Percentiles rank a stretch among this genome's conserved stretches.
Evolutionary conservation across 805 yeast genomes (phyloP).

Genomic region (Sungouiozyma ichnusensis): DNA sequence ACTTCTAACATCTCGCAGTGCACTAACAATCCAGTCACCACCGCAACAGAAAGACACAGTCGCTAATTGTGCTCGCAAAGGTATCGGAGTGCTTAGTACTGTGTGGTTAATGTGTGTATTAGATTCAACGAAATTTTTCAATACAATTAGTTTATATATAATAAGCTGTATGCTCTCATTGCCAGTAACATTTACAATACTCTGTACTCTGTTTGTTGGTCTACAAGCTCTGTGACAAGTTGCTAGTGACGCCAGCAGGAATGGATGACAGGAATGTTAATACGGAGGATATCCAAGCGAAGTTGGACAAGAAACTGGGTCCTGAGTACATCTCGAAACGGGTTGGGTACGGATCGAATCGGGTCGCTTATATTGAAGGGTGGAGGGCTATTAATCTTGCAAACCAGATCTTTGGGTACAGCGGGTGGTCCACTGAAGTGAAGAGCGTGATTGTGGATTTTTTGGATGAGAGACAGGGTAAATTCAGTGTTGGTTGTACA

Average conservation of each 20-base stretch:
- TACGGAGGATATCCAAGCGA: conserved; percentile 28
- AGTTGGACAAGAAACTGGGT: conserved; percentile 43
- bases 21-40: background rate
- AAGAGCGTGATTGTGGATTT: conserved; percentile 57
- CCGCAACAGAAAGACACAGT: no score
- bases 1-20: background rate
- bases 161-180: no score
- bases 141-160: no score
- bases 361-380: conserved; percentile 69
- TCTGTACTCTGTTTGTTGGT: no score
- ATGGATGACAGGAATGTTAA: conserved; percentile 19
- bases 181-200: no score
- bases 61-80: background rate
- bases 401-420: conserved; percentile 71
- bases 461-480: conserved; percentile 51
- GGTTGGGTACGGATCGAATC: conserved; percentile 62
- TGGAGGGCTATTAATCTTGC: conserved; percentile 77
- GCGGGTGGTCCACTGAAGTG: conserved; percentile 75
- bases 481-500: conserved; percentile 55
- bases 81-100: no score
- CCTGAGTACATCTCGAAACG: conserved; percentile 71
- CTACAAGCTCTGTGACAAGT: no score
- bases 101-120: no score
- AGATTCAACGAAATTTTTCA: background rate
- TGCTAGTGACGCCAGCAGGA: no score